Percentiles rank a stretch among this genome's conserved stretches.
These are phyloP conservation scores for Venturia oleaginea DNA, from an alignment of 2,329 filamentous ascomycete genomes.

Conservation along the genomic window DNA sequence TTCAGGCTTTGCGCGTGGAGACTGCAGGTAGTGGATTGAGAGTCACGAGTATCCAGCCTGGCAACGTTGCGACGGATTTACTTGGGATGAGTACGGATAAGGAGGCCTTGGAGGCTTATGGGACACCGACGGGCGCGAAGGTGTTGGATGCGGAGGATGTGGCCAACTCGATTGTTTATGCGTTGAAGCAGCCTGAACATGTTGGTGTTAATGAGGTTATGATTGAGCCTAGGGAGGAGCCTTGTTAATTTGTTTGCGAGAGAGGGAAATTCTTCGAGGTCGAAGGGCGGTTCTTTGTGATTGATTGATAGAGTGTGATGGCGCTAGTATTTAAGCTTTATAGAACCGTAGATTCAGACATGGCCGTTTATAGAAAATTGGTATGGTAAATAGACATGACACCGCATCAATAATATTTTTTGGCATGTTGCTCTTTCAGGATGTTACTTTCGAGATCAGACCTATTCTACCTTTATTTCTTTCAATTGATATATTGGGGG, in stretches of 20 bases:
- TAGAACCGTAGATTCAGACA: too few relatives aligned
- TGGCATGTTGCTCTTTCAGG: too few relatives aligned
- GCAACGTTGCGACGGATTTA: slow-evolving; percentile 66
- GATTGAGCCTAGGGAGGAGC: slow-evolving; percentile 69
- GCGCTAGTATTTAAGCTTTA: too few relatives aligned
- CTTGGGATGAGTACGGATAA: slow-evolving; percentile 65
- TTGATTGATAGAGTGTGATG: too few relatives aligned
- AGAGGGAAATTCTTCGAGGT: background rate
- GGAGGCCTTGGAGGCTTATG: slow-evolving; percentile 71
- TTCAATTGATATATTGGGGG: too few relatives aligned
- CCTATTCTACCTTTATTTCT: too few relatives aligned
- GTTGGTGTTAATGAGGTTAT: slow-evolving; percentile 73
- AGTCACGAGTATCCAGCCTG: slow-evolving; percentile 68
- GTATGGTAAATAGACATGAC: too few relatives aligned
- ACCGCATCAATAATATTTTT: too few relatives aligned
- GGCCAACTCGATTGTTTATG: slow-evolving; percentile 63
- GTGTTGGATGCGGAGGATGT: slow-evolving; percentile 67
- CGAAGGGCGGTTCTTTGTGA: background rate
- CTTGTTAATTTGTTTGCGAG: slow-evolving; percentile 40
- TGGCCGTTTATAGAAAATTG: too few relatives aligned
- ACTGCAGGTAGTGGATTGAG: slow-evolving; percentile 64
- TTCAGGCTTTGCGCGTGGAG: slow-evolving; percentile 67
- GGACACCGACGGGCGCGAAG: slow-evolving; percentile 64
- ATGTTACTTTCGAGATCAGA: too few relatives aligned
- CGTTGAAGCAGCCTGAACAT: slow-evolving; percentile 63